Percentiles rank a stretch among this genome's conserved stretches.
Evolutionary conservation across 352 stramenopile species (phyloP).

Genomic region (Phytophthora syringae): DNA sequence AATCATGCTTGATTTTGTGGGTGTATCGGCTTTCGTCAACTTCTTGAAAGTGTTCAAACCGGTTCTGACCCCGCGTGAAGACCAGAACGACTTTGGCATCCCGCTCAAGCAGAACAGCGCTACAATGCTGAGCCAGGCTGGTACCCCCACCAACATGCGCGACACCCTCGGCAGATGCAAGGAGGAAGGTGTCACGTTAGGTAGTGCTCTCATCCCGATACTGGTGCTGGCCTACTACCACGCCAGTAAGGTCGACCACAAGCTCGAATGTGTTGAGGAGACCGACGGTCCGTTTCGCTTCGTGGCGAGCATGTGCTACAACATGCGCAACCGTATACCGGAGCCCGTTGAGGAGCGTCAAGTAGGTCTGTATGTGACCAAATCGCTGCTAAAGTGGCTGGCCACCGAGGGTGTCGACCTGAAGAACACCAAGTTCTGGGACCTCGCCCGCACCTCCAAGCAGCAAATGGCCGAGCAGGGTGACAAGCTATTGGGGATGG

Average conservation of each 20-base stretch:
- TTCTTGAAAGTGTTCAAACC: conserved; percentile 59
- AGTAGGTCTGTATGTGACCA: conserved; percentile 61
- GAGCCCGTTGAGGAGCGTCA: conserved; percentile 30
- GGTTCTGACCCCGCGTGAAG: conserved; percentile 38
- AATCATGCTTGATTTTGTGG: conserved; percentile 33
- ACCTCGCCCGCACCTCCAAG: conserved; percentile 50
- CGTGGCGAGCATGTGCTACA: conserved; percentile 55
- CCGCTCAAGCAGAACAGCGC: conserved; percentile 53
- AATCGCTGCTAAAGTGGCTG: conserved; percentile 49
- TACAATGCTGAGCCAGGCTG: conserved; percentile 44
- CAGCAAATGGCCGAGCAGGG: conserved; percentile 25
- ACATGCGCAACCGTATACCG: conserved; percentile 49
- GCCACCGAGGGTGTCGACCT: conserved; percentile 53
- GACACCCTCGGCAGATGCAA: conserved; percentile 47
- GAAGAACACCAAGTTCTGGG: conserved; percentile 57
- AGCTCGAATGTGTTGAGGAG: conserved; percentile 24
- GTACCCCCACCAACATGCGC: conserved; percentile 48
- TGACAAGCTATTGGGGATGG: conserved; percentile 55
- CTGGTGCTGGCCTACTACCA: conserved; percentile 61
- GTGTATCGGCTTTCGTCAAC: conserved; percentile 40
- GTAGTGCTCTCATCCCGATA: conserved; percentile 51
- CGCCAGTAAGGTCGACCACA: conserved; percentile 42
- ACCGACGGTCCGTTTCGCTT: conserved; percentile 39
- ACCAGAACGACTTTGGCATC: conserved; percentile 55
- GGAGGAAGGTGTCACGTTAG: conserved; percentile 47